phyloP scores from a whole-genome alignment of 306 rosid species.

The Begonia fuchsioides region DNA sequence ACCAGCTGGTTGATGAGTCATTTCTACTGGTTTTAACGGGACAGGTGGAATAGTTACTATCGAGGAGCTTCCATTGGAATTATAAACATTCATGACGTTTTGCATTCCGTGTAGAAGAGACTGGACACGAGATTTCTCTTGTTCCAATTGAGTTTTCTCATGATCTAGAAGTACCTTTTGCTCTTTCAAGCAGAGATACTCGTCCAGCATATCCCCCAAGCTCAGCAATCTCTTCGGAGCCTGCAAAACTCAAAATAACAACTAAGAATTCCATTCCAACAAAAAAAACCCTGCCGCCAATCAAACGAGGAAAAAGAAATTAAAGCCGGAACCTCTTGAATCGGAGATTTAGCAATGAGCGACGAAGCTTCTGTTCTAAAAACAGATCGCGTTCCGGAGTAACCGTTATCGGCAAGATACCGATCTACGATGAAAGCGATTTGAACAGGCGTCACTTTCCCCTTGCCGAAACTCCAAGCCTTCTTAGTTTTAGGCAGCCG shows the following conservation, averaged over 20 bases:
- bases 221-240: slow-evolving; percentile 52
- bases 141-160: slow-evolving; percentile 37
- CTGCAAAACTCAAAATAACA: slow-evolving; percentile 13
- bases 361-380: slow-evolving; percentile 66
- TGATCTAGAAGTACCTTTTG: slow-evolving; percentile 52
- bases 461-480: slow-evolving; percentile 24
- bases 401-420: slow-evolving; percentile 52
- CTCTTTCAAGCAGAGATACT: slow-evolving; percentile 59
- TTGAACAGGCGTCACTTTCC: slow-evolving; percentile 53
- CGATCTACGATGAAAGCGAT: slow-evolving; percentile 78
- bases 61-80: slow-evolving; percentile 14
- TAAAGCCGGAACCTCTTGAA: slow-evolving; percentile 35
- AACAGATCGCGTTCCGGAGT: slow-evolving; percentile 31
- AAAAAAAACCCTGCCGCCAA: neutral
- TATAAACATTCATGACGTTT: slow-evolving; percentile 34
- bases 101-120: slow-evolving; percentile 51
- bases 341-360: slow-evolving; percentile 41
- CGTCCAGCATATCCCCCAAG: slow-evolving; percentile 47
- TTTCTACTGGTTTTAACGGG: slow-evolving; percentile 6
- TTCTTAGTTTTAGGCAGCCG: slow-evolving; percentile 40
- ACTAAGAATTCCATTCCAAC: neutral
- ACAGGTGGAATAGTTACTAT: slow-evolving; percentile 1
- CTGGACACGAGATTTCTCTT: slow-evolving; percentile 48
- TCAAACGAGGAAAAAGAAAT: neutral
- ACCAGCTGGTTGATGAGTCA: slow-evolving; percentile 17